phyloP scores from a whole-genome alignment of 805 yeast species.

The Saccharomyces jurei region DNA sequence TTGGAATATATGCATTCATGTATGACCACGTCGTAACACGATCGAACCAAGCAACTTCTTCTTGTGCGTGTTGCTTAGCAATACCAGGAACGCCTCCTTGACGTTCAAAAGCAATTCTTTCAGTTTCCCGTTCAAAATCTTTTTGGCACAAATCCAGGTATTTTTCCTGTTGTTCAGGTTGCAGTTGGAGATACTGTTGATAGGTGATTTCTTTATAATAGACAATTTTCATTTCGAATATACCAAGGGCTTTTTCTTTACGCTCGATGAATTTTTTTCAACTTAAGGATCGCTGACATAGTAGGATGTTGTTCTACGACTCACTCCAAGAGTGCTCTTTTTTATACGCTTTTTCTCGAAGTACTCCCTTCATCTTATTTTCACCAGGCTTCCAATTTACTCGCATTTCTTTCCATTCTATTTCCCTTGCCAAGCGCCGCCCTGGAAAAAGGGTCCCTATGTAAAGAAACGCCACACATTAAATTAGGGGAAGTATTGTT shows the following conservation, averaged over 20 bases:
- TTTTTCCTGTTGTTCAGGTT: conserved; percentile 7
- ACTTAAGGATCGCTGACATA: too few species aligned
- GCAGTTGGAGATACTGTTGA: conserved; percentile 5
- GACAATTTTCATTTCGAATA: not conserved
- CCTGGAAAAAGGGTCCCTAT: not conserved
- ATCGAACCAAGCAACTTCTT: conserved; percentile 10
- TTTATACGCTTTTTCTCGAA: not conserved
- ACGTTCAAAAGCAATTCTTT: conserved; percentile 8
- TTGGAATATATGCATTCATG: conserved; percentile 10
- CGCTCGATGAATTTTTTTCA: not conserved
- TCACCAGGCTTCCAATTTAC: not conserved
- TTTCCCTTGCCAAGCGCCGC: not conserved
- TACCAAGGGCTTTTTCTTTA: not conserved
- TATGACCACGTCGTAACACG: conserved; percentile 13
- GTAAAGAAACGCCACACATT: not conserved
- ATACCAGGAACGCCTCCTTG: conserved; percentile 11
- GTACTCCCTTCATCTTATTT: not conserved
- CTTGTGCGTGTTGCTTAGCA: conserved; percentile 7
- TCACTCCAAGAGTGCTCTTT: not conserved
- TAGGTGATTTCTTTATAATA: conserved; percentile 3
- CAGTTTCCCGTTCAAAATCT: conserved; percentile 9
- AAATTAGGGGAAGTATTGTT: not conserved
- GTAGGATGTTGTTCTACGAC: not conserved
- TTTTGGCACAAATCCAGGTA: conserved; percentile 10
- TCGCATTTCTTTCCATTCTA: not conserved